Percentiles rank a stretch among this genome's conserved stretches.
phyloP scores from a whole-genome alignment of 306 rosid species.

The Fagus sylvatica region DNA sequence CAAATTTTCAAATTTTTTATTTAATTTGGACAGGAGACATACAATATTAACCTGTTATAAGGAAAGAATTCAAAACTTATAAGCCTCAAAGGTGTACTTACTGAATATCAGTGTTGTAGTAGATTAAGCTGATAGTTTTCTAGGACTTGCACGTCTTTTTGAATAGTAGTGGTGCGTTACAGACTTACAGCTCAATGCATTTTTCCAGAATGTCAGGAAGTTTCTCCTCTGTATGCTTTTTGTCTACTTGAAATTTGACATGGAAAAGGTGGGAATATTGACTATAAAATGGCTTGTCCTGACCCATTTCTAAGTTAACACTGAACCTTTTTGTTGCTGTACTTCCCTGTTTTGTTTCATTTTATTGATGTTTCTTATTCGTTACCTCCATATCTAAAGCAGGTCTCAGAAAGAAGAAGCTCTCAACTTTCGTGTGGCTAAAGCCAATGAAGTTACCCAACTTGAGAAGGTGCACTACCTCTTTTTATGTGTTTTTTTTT shows the following conservation, averaged over 20 bases:
- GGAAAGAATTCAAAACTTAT: neutral
- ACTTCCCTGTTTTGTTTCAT: neutral
- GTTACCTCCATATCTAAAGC: slow-evolving; percentile 18
- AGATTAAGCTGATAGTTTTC: neutral
- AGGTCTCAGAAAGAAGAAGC: slow-evolving; percentile 92
- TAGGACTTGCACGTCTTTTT: neutral
- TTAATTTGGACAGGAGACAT: neutral
- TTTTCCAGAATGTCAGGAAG: neutral
- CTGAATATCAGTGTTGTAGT: neutral
- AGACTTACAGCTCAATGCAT: neutral
- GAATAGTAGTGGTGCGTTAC: neutral
- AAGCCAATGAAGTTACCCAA: slow-evolving; percentile 70
- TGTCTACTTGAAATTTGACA: slow-evolving; percentile 19
- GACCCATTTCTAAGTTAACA: neutral
- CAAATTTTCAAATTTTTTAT: neutral
- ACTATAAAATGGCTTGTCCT: slow-evolving; percentile 14
- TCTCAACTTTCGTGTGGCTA: slow-evolving; percentile 64
- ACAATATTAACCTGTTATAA: neutral
- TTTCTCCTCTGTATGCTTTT: slow-evolving; percentile 18
- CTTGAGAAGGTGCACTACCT: slow-evolving; percentile 71
- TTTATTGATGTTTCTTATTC: neutral
- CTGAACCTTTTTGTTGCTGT: slow-evolving; percentile 24
- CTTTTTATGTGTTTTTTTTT: too few relatives aligned
- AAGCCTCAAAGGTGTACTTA: neutral
- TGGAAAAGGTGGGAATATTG: slow-evolving; percentile 17